Percentiles rank a stretch among this genome's conserved stretches.
Conservation (phyloP, 2,329 filamentous ascomycete species). For the Diatrype stigma region DNA sequence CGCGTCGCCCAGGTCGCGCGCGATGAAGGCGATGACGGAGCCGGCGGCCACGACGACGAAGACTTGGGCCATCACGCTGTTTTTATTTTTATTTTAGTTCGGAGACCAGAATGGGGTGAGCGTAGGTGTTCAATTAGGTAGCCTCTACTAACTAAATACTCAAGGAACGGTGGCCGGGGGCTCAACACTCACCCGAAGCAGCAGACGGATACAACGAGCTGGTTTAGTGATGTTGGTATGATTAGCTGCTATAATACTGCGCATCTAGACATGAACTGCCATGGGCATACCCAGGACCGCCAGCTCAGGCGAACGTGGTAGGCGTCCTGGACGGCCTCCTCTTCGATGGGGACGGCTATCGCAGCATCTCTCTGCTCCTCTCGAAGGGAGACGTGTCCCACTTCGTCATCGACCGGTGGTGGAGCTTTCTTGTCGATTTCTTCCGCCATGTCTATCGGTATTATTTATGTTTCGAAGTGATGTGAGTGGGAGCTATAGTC, state of each 20-base stretch:
- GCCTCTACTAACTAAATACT: not conserved
- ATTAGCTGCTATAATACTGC: too few relatives aligned
- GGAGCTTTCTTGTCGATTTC: not conserved
- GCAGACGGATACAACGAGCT: conserved; percentile 38
- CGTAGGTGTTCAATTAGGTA: not conserved
- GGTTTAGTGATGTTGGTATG: not conserved
- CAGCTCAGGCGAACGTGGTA: conserved; percentile 47
- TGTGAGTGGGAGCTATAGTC: too few relatives aligned
- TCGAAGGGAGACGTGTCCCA: not conserved
- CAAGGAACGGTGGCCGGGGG: too few relatives aligned
- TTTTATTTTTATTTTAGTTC: not conserved
- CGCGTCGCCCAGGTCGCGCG: conserved; percentile 48
- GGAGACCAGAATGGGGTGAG: too few relatives aligned
- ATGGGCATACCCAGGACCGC: conserved; percentile 45
- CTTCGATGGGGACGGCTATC: conserved; percentile 20
- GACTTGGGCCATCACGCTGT: conserved; percentile 47
- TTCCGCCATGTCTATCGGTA: not conserved
- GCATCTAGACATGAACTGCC: not conserved
- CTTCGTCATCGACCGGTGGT: not conserved
- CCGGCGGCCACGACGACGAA: conserved; percentile 53
- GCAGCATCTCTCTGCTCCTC: conserved; percentile 6
- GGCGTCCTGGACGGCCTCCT: conserved; percentile 28
- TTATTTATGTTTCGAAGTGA: too few relatives aligned
- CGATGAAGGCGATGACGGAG: conserved; percentile 52
- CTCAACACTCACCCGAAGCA: conserved; percentile 40